These are phyloP conservation scores for Sclerotinia borealis DNA, from an alignment of 2,329 filamentous ascomycete species.

Conservation along the genomic window DNA sequence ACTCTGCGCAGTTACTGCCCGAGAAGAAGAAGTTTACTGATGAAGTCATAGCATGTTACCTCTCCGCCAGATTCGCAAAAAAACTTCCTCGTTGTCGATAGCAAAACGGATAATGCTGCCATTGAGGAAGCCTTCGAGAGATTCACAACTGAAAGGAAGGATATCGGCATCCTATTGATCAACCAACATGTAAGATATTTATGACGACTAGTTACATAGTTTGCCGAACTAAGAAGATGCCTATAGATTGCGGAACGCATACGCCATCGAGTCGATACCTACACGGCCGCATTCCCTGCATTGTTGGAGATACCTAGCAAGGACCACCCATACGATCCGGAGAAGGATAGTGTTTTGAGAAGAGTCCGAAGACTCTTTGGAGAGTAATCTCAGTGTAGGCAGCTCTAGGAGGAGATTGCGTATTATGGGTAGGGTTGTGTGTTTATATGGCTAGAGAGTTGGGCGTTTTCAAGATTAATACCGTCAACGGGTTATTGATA, in stretches of 20 bases:
- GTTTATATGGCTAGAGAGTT: conserved; percentile 12
- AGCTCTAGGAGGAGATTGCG: conserved; percentile 2
- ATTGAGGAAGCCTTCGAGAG: conserved; percentile 88
- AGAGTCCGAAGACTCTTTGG: conserved; percentile 70
- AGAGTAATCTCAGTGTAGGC: conserved; percentile 46
- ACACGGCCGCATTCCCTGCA: conserved; percentile 92
- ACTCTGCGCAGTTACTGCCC: background rate
- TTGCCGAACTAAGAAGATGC: conserved; percentile 3
- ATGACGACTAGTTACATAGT: background rate
- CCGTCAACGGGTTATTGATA: conserved; percentile 4
- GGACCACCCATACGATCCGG: conserved; percentile 96
- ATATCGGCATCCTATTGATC: conserved; percentile 93
- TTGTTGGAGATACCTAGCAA: conserved; percentile 97
- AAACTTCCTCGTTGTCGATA: conserved; percentile 96
- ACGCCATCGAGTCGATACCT: conserved; percentile 81
- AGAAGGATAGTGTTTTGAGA: conserved; percentile 96
- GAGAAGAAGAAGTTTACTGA: conserved; percentile 14
- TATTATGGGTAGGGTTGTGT: conserved; percentile 2
- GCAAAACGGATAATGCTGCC: conserved; percentile 79
- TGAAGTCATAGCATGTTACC: conserved; percentile 69
- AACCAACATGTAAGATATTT: conserved; percentile 77
- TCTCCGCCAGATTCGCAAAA: conserved; percentile 83
- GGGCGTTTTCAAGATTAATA: conserved; percentile 11
- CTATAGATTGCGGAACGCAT: conserved; percentile 85
- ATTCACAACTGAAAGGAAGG: conserved; percentile 86